phyloP scores from a whole-genome alignment of 139 green algal genomes.

The Tetratostichococcus sp. region DNA sequence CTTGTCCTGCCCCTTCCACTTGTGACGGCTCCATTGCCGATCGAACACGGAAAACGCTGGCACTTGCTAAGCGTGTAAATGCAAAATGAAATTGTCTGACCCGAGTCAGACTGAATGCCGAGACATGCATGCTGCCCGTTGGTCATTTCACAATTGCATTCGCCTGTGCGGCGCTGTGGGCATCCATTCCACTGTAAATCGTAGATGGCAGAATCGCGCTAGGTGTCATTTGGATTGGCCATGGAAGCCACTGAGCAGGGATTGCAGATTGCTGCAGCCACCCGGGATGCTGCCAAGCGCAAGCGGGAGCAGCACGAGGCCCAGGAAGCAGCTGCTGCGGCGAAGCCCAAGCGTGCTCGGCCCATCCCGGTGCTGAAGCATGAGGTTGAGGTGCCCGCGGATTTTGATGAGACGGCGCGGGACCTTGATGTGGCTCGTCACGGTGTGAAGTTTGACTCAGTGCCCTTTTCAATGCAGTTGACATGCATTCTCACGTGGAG shows the following conservation, averaged over 20 bases:
- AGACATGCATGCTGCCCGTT: too few relatives aligned
- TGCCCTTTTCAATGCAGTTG: not conserved
- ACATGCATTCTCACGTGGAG: not conserved
- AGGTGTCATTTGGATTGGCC: not conserved
- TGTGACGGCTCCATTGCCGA: too few relatives aligned
- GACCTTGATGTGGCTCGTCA: conserved; percentile 42
- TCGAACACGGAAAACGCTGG: too few relatives aligned
- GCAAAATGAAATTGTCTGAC: too few relatives aligned
- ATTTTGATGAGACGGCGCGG: conserved; percentile 28
- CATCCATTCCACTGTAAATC: too few relatives aligned
- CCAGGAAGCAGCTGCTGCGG: not conserved
- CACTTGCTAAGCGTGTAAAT: too few relatives aligned
- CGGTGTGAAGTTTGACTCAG: conserved; percentile 4
- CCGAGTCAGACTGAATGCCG: too few relatives aligned
- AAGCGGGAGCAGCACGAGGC: conserved; percentile 38
- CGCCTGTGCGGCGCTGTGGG: too few relatives aligned
- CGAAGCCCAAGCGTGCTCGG: conserved; percentile 3
- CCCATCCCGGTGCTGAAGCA: conserved; percentile 35
- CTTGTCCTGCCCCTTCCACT: too few relatives aligned
- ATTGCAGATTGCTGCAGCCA: conserved; percentile 43
- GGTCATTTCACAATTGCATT: too few relatives aligned
- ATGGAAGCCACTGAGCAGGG: conserved; percentile 19
- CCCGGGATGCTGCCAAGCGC: conserved; percentile 51
- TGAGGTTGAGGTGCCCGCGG: conserved; percentile 60
- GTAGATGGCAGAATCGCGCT: too few relatives aligned